Evolutionary conservation across 306 rosid species (phyloP).

Genomic region (Dalbergia oliveri): DNA sequence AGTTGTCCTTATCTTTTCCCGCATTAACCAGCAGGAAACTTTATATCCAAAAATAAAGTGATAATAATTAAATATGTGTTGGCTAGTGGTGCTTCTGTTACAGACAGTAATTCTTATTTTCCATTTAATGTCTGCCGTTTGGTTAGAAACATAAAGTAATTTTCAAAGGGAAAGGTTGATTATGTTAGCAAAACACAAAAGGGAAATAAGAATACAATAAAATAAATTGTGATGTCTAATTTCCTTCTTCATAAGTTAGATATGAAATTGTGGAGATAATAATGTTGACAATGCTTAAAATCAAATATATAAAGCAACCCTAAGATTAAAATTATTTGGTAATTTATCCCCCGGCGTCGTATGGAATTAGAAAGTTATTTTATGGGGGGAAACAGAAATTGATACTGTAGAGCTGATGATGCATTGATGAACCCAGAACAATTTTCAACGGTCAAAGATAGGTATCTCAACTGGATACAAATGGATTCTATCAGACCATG

Average conservation of each 20-base stretch:
- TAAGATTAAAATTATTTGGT: constrained; percentile 26
- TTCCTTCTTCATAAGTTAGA: too few relatives aligned
- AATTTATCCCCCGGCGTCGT: not conserved
- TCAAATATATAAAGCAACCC: not conserved
- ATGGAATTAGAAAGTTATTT: constrained; percentile 11
- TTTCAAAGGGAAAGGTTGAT: not conserved
- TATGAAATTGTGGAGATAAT: too few relatives aligned
- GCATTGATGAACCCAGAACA: constrained; percentile 29
- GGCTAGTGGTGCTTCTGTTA: not conserved
- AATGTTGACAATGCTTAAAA: not conserved
- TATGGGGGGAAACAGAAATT: not conserved
- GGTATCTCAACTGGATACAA: constrained; percentile 58
- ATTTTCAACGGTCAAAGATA: constrained; percentile 42
- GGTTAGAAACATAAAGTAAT: not conserved
- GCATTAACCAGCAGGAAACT: constrained; percentile 11
- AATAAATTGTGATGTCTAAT: not conserved
- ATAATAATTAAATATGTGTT: not conserved
- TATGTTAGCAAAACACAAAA: constrained; percentile 5
- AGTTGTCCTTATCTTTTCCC: not conserved
- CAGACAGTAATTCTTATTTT: not conserved
- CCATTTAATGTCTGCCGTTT: not conserved
- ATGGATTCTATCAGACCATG: constrained; percentile 77
- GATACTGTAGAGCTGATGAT: not conserved
- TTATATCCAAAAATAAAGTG: not conserved
- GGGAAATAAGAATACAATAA: not conserved